Base-by-base conservation (phyloP, 2,329 filamentous ascomycete genomes). In the Zarea fungicola region DNA sequence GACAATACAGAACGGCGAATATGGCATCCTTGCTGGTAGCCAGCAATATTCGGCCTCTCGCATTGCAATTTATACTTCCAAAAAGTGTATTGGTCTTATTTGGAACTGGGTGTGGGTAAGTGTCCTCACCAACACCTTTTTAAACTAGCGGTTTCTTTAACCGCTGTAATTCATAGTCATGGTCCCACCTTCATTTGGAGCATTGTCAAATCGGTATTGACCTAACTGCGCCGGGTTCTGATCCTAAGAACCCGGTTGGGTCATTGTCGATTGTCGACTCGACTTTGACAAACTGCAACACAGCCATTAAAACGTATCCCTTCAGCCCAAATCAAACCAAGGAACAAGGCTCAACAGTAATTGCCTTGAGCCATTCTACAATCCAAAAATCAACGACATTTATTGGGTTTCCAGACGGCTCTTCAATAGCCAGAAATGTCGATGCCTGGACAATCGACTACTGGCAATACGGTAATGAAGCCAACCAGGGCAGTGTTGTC, bases 61-160 rank as follows among this genome's bases (percentile, higher is more conserved):
- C 9, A 42, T 42, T 19, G 31, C 5, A 3, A 42, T 31, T 6
- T 11, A 13, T n/a, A 28, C 25, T 8, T 42, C 40, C 3, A 16
- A 31, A 16, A 42, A 42, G 18, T 42, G 40, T 8, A 42, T 42
- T 16, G 40, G 26, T 10, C 5, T 42, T 5, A 42, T 31, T 4
- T 42, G 40, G 40, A 42, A 42, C 26, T 42, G 26, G 25, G 40
- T 42, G 6, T 42, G 40, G 26, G 40, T 42, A 28, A 31, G 40
- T 11, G n/a, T n/a, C n/a, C n/a, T n/a, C n/a, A n/a, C n/a, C n/a
- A n/a, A n/a, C n/a, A n/a, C n/a, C n/a, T n/a, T n/a, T n/a, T n/a
- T n/a, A n/a, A n/a, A n/a, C n/a, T n/a, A n/a, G n/a, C n/a, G n/a
- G n/a, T n/a, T n/a, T n/a, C n/a, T n/a, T n/a, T n/a, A n/a, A n/a